phyloP scores from a whole-genome alignment of 1,284 basidiomycete genomes.

The Rhodotorula mucilaginosa region DNA sequence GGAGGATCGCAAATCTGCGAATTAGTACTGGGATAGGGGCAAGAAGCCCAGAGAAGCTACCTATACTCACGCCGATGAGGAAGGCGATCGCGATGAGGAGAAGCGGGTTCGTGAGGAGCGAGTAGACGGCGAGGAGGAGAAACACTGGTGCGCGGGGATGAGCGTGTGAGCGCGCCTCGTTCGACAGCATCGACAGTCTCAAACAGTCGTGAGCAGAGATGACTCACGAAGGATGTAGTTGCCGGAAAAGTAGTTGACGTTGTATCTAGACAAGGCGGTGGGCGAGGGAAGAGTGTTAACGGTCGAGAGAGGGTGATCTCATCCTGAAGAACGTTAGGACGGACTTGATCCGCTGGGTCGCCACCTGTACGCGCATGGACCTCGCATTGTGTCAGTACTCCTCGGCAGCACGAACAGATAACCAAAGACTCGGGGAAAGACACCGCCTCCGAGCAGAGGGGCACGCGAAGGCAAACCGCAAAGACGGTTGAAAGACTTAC shows the following conservation, averaged over 20 bases:
- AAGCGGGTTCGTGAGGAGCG: constrained; percentile 74
- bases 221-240: constrained; percentile 22
- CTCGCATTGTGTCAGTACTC: neutral
- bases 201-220: constrained; percentile 37
- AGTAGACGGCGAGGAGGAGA: constrained; percentile 78
- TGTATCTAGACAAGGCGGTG: constrained; percentile 8
- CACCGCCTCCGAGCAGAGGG: no score
- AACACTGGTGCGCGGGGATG: constrained; percentile 62
- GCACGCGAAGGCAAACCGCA: no score
- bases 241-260: constrained; percentile 24
- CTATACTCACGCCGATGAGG: constrained; percentile 63
- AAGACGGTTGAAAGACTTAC: constrained; percentile 8
- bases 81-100: constrained; percentile 82
- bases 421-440: no score
- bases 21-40: neutral
- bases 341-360: constrained; percentile 19
- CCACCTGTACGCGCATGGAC: neutral
- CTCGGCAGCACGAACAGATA: no score
- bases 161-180: neutral
- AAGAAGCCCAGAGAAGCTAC: neutral
- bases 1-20: neutral
- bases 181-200: neutral
- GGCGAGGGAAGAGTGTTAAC: no score
- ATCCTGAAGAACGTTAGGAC: neutral
- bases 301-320: neutral